Base-by-base conservation (phyloP, 1,139 yeast genomes). In the Debaryomycetaceae sp. region DNA sequence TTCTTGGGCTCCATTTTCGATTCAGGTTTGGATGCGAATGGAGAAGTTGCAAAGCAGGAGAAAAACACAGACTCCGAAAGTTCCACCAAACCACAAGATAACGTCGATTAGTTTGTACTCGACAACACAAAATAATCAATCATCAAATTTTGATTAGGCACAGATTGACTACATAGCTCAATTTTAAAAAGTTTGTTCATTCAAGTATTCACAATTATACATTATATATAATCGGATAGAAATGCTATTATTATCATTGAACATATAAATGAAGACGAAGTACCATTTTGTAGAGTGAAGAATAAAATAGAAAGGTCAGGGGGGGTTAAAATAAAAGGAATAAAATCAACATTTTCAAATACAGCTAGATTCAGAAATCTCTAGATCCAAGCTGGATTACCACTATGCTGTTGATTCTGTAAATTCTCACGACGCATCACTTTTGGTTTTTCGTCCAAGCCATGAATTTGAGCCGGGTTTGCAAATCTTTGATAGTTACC, bases 1-100 rank as follows among this genome's bases (percentile, higher is more conserved):
- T 90, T 85, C 63, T 70, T 89, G 55, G 85, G 90, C 9, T 87
- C 89, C 1, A 59, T 58, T 5, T 69, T 63, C 47, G 68, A 68
- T 44, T 57, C 63, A 35, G 72, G 71, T 6, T 44, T 55, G 37
- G 57, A 56, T 35, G 48, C 49, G 8, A 41, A 43, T 6, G 48
- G 39, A 17, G 41, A 39, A 13, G 42, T 44, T 22, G 34, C 34
- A 24, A 13, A 24, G n/a, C 38, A 46, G 14, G 42, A 41, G 20
- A 40, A 44, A 6, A 38, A 36, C 11, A 34, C 34, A 8, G 34
- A 24, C 22, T 39, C 14, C 6, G 23, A 24, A 11, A 11, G 20
- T 2, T 42, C 45, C 14, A 48, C 45, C 13, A 48, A 44, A 37
- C 42, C 48, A 6, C 54, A 52, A 36, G 55, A 52, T 22, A 52